These are phyloP conservation scores for Aureobasidium leucospermi DNA, from an alignment of 2,329 filamentous ascomycete species.

Conservation along the genomic window DNA sequence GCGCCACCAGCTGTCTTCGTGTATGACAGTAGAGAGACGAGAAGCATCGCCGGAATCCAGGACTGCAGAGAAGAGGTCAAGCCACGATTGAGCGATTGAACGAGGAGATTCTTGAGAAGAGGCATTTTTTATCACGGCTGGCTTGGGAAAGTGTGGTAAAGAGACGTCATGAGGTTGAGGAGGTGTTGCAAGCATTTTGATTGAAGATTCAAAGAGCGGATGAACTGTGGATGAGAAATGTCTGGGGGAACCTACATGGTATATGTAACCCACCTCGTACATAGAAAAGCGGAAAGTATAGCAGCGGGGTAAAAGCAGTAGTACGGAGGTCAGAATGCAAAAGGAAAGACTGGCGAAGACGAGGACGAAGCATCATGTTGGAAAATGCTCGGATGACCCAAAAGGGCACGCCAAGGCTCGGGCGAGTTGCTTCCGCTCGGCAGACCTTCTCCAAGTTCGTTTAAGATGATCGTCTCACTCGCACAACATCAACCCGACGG, in stretches of 20 bases:
- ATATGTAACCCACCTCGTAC: background rate
- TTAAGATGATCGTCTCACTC: background rate
- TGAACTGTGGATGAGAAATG: background rate
- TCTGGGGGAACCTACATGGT: background rate
- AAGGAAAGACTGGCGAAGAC: constrained; percentile 3
- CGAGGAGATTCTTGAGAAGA: constrained; percentile 15
- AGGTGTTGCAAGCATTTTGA: constrained; percentile 9
- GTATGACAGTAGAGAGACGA: constrained; percentile 31
- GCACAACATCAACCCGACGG: constrained; percentile 6
- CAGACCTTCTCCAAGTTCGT: background rate
- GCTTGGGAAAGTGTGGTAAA: background rate
- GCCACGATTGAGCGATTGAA: constrained; percentile 25
- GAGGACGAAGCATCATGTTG: background rate
- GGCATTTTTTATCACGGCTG: background rate
- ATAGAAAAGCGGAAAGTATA: background rate
- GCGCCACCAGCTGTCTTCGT: constrained; percentile 48
- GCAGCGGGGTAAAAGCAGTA: constrained; percentile 3
- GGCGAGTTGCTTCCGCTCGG: background rate
- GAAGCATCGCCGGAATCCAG: constrained; percentile 20
- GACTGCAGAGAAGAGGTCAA: constrained; percentile 22
- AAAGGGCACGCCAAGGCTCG: constrained; percentile 7
- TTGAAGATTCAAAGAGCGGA: background rate
- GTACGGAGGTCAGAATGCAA: background rate
- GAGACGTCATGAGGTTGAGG: background rate
- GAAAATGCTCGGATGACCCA: background rate